These are phyloP conservation scores for Colletotrichum sansevieriae DNA, from an alignment of 2,329 filamentous ascomycete species.

Conservation along the genomic window DNA sequence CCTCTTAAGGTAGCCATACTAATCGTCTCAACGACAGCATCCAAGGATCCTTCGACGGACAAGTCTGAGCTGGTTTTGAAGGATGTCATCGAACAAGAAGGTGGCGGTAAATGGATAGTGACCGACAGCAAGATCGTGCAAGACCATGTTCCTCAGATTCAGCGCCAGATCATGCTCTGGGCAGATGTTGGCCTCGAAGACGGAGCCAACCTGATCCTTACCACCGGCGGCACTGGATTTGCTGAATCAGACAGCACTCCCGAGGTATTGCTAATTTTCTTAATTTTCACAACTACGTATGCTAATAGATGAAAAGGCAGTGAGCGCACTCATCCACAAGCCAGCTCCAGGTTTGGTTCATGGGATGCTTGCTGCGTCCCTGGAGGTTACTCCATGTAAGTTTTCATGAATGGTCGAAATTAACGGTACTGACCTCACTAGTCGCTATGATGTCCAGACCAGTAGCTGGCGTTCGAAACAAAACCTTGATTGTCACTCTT, in stretches of 20 bases:
- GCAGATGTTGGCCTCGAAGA: conserved; percentile 70
- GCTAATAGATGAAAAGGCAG: conserved; percentile 66
- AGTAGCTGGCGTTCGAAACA: conserved; percentile 87
- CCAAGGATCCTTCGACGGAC: conserved; percentile 83
- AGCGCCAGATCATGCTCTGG: conserved; percentile 79
- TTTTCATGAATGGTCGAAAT: conserved; percentile 23
- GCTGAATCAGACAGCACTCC: conserved; percentile 87
- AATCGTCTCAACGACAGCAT: conserved; percentile 91
- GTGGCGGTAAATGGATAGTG: conserved; percentile 78
- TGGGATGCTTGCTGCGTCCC: conserved; percentile 88
- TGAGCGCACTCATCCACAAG: conserved; percentile 83
- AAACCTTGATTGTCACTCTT: conserved; percentile 86
- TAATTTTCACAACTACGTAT: not conserved
- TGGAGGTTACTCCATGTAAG: conserved; percentile 91
- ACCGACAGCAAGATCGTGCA: conserved; percentile 80
- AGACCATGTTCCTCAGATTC: conserved; percentile 82
- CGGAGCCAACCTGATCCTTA: conserved; percentile 81
- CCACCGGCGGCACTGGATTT: conserved; percentile 95
- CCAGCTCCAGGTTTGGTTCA: conserved; percentile 93
- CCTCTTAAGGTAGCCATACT: conserved; percentile 81
- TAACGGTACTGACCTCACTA: conserved; percentile 54
- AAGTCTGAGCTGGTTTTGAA: conserved; percentile 76
- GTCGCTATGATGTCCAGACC: conserved; percentile 98
- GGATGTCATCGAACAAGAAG: conserved; percentile 76
- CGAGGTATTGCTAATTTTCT: conserved; percentile 69